Percentiles rank a stretch among this genome's conserved stretches.
Evolutionary conservation across 2,329 filamentous ascomycete species (phyloP).

Genomic region (Lachnellula suecica): DNA sequence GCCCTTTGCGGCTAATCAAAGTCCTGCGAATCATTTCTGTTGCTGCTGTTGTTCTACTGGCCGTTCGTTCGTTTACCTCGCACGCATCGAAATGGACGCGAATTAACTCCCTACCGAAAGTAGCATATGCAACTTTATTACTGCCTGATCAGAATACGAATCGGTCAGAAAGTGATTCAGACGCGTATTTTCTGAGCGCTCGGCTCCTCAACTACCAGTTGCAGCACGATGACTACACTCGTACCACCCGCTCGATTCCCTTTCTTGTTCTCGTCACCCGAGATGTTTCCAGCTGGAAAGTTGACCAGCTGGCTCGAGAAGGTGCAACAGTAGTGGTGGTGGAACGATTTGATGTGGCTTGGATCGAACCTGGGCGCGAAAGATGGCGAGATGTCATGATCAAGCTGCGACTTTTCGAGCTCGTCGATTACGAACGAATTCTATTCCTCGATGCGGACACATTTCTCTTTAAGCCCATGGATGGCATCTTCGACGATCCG

Average conservation of each 20-base stretch:
- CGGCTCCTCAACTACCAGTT: conserved; percentile 38
- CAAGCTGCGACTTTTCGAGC: conserved; percentile 36
- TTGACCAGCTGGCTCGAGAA: conserved; percentile 32
- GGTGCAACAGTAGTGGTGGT: conserved; percentile 36
- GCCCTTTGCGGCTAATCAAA: not conserved
- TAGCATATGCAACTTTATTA: conserved; percentile 10
- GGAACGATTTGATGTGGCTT: conserved; percentile 26
- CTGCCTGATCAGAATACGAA: not conserved
- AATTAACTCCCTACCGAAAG: not conserved
- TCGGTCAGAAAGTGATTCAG: not conserved
- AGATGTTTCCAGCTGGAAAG: conserved; percentile 25
- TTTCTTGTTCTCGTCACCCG: conserved; percentile 35
- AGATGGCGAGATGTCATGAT: conserved; percentile 32
- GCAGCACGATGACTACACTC: conserved; percentile 32
- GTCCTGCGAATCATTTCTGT: not conserved
- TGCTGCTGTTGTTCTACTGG: not conserved
- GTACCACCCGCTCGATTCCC: conserved; percentile 29
- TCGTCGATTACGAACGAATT: conserved; percentile 35
- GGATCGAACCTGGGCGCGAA: conserved; percentile 30
- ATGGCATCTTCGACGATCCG: conserved; percentile 35
- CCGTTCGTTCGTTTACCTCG: not conserved
- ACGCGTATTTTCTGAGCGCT: conserved; percentile 33
- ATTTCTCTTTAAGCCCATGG: conserved; percentile 31
- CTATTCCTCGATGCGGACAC: conserved; percentile 38
- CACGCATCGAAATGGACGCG: not conserved